Conservation (phyloP, 2,329 filamentous ascomycete genomes). For the Stenocarpella maydis region DNA sequence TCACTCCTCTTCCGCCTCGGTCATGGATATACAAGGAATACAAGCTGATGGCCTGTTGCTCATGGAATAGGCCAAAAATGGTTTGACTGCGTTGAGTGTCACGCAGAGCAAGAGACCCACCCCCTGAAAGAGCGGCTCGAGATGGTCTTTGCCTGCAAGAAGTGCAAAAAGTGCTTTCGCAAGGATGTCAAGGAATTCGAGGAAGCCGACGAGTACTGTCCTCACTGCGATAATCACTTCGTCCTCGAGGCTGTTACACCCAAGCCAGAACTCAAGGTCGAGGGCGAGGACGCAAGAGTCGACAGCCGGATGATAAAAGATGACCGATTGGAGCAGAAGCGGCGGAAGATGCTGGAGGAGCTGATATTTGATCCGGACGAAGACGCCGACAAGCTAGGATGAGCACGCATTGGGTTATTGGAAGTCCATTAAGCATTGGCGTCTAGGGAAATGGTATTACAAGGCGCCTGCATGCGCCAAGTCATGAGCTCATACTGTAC, state of each 20-base stretch:
- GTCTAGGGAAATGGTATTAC: slow-evolving; percentile 37
- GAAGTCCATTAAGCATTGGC: slow-evolving; percentile 33
- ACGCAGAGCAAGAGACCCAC: slow-evolving; percentile 82
- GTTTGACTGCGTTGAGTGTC: slow-evolving; percentile 98
- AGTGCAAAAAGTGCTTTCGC: slow-evolving; percentile 97
- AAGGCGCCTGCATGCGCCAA: slow-evolving; percentile 32
- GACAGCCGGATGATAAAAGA: slow-evolving; percentile 94
- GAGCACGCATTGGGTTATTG: slow-evolving; percentile 41
- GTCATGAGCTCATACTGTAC: slow-evolving; percentile 37
- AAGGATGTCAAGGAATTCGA: slow-evolving; percentile 94
- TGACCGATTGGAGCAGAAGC: slow-evolving; percentile 73
- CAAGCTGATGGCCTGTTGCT: neutral
- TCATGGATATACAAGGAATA: neutral
- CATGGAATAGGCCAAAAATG: slow-evolving; percentile 80
- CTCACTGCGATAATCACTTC: slow-evolving; percentile 98
- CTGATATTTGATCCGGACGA: slow-evolving; percentile 77
- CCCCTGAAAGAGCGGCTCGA: slow-evolving; percentile 79
- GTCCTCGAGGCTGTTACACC: slow-evolving; percentile 89
- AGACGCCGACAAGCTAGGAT: slow-evolving; percentile 80
- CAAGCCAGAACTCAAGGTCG: slow-evolving; percentile 82
- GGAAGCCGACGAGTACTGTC: slow-evolving; percentile 98
- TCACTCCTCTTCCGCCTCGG: slow-evolving; percentile 1
- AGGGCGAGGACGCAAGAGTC: slow-evolving; percentile 88
- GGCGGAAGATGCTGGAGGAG: slow-evolving; percentile 55
- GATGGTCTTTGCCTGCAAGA: slow-evolving; percentile 97